Percentiles rank a stretch among this genome's conserved stretches.
Conservation (phyloP, 305 asterid genomes). For the Fraxinus sp. region DNA sequence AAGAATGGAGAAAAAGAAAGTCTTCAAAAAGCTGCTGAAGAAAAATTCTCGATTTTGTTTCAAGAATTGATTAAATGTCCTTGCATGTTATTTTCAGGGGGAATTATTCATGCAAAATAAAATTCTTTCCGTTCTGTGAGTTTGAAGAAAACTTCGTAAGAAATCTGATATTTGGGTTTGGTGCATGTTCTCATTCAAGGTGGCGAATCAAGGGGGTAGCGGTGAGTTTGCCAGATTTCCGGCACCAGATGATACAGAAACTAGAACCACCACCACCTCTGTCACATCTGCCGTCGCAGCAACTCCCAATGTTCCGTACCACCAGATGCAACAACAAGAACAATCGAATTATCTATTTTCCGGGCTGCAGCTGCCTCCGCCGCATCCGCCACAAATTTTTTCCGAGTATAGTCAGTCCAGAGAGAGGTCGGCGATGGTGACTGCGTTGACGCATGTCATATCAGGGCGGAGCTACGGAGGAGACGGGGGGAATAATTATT, state of each 20-base stretch:
- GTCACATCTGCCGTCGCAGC: not conserved
- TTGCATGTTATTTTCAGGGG: not conserved
- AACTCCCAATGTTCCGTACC: slow-evolving; percentile 4
- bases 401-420: slow-evolving; percentile 32
- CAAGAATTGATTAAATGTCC: too few relatives aligned
- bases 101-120: not conserved
- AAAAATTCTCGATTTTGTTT: not conserved
- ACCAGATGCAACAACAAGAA: slow-evolving; percentile 32
- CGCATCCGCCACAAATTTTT: not conserved
- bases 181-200: slow-evolving; percentile 47
- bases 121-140: too few relatives aligned
- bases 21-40: not conserved
- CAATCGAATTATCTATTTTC: slow-evolving; percentile 42
- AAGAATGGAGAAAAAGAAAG: not conserved
- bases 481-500: slow-evolving; percentile 28
- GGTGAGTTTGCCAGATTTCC: slow-evolving; percentile 36
- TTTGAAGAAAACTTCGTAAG: not conserved
- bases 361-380: slow-evolving; percentile 28
- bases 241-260: slow-evolving; percentile 15
- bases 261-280: slow-evolving; percentile 16
- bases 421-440: slow-evolving; percentile 74
- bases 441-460: slow-evolving; percentile 58
- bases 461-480: slow-evolving; percentile 45
- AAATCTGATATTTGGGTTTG: not conserved
- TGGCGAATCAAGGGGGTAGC: slow-evolving; percentile 64